Base-by-base conservation (phyloP, 331 rosid genomes). In the Rhamnella rubrinervis region DNA sequence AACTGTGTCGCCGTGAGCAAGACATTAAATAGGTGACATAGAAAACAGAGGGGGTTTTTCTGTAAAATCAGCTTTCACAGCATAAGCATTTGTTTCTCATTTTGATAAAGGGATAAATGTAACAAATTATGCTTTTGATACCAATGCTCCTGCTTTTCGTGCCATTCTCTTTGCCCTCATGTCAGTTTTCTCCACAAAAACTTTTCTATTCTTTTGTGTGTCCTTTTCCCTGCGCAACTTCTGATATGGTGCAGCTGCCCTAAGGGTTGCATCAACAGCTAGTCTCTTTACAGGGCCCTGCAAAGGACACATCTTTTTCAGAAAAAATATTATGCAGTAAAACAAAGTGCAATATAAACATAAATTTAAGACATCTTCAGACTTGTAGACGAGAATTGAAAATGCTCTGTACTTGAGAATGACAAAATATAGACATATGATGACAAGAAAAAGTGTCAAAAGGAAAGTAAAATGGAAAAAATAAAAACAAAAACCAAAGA, bases 151-250 rank as follows among this genome's bases (percentile, higher is more conserved):
- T 67, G 97, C 98, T 80, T 93, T 93, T 62, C 97, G 86, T 68
- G 98, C 98, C 97, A 91, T 91, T 87, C 98, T 88, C 87, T 93
- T 93, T n/a, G 97, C 97, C 76, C 98, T 84, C 95, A 93, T 93
- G 73, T 93, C 98, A 75, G 85, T 76, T 87, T 91, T 91, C 81
- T 93, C 98, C 59, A 93, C 95, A 80, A 63, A 93, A 83, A 93
- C 98, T 83, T 93, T 93, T 83, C 95, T 82, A 61, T 50, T 72
- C 19, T 50, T 89, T 74, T 80, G 88, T 47, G 91, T 11, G 76
- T 85, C 81, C 78, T 84, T 88, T 71, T 78, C 98, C 87, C 80
- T 90, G 59, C 98, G 89, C 89, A 93, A 80, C 79, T 91, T 93
- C 75, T 93, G 98, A 83, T 88, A 93, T 39, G 97, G 98, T 70